Evolutionary conservation across 2,329 filamentous ascomycete species (phyloP), one percentile per base, ranked within the genome.

Genomic region (Cladosporium sp.): DNA sequence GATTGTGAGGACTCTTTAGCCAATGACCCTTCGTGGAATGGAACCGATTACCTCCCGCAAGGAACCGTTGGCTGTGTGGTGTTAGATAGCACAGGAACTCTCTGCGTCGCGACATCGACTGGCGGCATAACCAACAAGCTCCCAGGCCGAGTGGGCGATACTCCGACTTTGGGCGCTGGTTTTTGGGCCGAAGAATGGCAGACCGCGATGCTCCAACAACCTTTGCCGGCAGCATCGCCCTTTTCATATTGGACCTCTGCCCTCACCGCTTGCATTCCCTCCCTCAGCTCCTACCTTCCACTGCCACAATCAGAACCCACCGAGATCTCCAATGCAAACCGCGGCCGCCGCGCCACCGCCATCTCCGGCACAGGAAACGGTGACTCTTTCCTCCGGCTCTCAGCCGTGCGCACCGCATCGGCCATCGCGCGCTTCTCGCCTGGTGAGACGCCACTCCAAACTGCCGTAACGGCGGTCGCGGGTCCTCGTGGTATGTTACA

Each of bases 121-220:
- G 91, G 91, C 4, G 91, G 91, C 0, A 71, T 96, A 71, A 96
- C 91, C 20, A 96, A 96, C 71, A 96, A 96, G 76, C 75, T 93
- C 56, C 89, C 89, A 0, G 91, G 91, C 0, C 79, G 91, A 19
- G 87, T 96, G 61, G 91, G 91, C 0, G 91, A 96, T 69, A 96
- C 91, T 10, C 91, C 91, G 0, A 88, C 87, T 0, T 76, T 91
- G 0, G 91, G 91, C 0, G 88, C 91, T 0, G 91, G 91, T 0
- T 96, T 91, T 72, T 96, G 91, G 90, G 90, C 91, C 0, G 91
- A 95, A 70, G 83, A 91, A 64, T 96, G 90, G 90, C n/a, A 57
- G 13, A 50, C 20, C 17, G 17, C 28, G 34, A 19, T 28, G 8
- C 15, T 39, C 32, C 12, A 44, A 39, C 22, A 32, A 22, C 12